phyloP scores from a whole-genome alignment of 176 grass and related monocot genomes.

The Triticum monococcum region DNA sequence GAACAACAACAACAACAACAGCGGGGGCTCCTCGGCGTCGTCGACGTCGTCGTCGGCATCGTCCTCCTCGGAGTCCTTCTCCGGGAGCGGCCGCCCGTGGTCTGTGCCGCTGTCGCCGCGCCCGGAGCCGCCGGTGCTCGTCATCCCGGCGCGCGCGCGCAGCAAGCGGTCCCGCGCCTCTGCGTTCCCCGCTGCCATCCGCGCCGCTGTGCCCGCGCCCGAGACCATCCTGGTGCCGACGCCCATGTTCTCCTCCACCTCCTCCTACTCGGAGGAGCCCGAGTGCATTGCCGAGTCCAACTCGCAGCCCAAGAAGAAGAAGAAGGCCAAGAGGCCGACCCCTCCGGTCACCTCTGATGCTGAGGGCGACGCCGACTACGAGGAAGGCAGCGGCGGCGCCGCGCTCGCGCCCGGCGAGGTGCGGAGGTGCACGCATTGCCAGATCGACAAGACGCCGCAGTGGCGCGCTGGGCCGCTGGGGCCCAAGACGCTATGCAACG shows the following conservation, averaged over 20 bases:
- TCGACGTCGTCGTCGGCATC: conserved; percentile 67
- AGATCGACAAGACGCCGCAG: conserved; percentile 97
- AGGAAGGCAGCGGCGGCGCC: conserved; percentile 48
- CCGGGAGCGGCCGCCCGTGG: conserved; percentile 32
- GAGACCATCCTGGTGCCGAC: conserved; percentile 48
- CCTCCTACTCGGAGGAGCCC: conserved; percentile 46
- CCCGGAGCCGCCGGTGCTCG: conserved; percentile 48
- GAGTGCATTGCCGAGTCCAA: conserved; percentile 69
- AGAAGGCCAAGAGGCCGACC: conserved; percentile 51
- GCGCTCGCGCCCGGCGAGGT: conserved; percentile 37
- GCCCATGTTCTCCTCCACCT: conserved; percentile 38
- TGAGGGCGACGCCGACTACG: conserved; percentile 25
- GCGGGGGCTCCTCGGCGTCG: conserved; percentile 38
- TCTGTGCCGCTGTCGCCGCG: conserved; percentile 42
- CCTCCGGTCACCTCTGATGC: conserved; percentile 11
- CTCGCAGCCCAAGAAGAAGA: conserved; percentile 68
- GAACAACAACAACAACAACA: background rate
- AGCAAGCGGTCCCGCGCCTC: conserved; percentile 82
- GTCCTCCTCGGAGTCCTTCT: conserved; percentile 61
- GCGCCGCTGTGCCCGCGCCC: conserved; percentile 4
- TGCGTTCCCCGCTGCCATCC: conserved; percentile 33
- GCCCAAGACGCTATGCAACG: conserved; percentile 97
- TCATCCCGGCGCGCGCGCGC: conserved; percentile 66
- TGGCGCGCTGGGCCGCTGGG: conserved; percentile 93
- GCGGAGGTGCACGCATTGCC: conserved; percentile 97